Evolutionary conservation across 371 early-diverging fungal species (phyloP).

Genomic region (Mucor saturninus): DNA sequence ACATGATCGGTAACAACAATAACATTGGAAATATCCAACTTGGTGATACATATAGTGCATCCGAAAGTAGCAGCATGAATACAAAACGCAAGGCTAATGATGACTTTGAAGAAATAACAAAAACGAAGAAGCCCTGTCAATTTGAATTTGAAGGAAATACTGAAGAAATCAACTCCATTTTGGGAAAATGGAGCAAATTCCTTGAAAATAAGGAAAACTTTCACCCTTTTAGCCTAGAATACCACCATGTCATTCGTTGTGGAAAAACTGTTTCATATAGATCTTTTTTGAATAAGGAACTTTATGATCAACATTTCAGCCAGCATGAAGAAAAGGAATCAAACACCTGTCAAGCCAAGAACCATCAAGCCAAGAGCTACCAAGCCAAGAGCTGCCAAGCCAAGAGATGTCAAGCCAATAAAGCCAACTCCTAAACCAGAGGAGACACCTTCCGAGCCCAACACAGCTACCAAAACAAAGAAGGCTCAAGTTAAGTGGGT

Average conservation of each 20-base stretch:
- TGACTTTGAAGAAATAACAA: slow-evolving; percentile 6
- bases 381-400: no score
- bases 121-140: slow-evolving; percentile 12
- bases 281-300: slow-evolving; percentile 12
- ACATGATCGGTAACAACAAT: slow-evolving; percentile 17
- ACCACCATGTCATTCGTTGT: slow-evolving; percentile 20
- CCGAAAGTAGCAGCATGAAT: slow-evolving; percentile 3
- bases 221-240: slow-evolving; percentile 16
- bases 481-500: no score
- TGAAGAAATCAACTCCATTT: slow-evolving; percentile 22
- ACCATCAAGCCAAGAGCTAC: no score
- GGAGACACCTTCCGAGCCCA: no score
- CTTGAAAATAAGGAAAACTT: slow-evolving; percentile 18
- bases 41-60: slow-evolving; percentile 8
- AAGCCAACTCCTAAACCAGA: no score
- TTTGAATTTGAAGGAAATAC: slow-evolving; percentile 7
- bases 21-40: slow-evolving; percentile 17
- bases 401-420: no score
- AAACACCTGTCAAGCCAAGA: no score
- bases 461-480: no score
- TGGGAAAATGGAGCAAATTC: slow-evolving; percentile 21
- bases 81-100: slow-evolving; percentile 4
- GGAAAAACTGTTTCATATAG: slow-evolving; percentile 12
- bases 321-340: slow-evolving; percentile 13
- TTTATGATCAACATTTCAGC: slow-evolving; percentile 14